These are phyloP conservation scores for Odontarrhena argentea DNA, from an alignment of 345 rosid species.

Conservation along the genomic window DNA sequence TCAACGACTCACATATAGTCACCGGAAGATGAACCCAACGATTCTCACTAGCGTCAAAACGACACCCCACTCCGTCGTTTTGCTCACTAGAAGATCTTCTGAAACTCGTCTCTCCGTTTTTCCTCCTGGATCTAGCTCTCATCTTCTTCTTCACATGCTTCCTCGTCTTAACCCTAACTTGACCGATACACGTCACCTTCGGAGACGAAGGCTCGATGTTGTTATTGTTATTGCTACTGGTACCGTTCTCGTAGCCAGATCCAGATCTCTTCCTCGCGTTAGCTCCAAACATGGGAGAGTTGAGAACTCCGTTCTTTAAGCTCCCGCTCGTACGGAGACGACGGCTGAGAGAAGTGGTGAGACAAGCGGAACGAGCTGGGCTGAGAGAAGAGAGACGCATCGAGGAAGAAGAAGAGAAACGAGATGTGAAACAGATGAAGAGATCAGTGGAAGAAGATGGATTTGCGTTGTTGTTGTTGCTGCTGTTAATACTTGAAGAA, in stretches of 20 bases:
- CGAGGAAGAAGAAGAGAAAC: constrained; percentile 82
- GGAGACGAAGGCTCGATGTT: constrained; percentile 82
- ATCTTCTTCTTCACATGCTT: constrained; percentile 83
- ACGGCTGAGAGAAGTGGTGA: constrained; percentile 79
- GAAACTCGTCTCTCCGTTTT: constrained; percentile 62
- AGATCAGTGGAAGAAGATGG: constrained; percentile 50
- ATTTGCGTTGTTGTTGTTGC: constrained; percentile 25
- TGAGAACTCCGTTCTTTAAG: constrained; percentile 66
- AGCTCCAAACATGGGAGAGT: constrained; percentile 86
- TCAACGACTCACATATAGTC: constrained; percentile 78
- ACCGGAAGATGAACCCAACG: constrained; percentile 89
- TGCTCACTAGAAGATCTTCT: constrained; percentile 44
- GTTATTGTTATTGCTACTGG: background rate
- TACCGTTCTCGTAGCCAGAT: constrained; percentile 47
- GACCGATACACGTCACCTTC: constrained; percentile 97
- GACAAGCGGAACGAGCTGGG: constrained; percentile 82
- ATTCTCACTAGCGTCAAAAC: constrained; percentile 36
- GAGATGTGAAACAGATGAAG: constrained; percentile 85
- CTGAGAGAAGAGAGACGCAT: constrained; percentile 89
- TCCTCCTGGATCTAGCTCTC: constrained; percentile 63
- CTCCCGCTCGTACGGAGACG: constrained; percentile 72
- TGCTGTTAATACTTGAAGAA: constrained; percentile 49
- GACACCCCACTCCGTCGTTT: constrained; percentile 35
- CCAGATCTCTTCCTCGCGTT: constrained; percentile 61
- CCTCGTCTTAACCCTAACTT: constrained; percentile 95